Base-by-base conservation (phyloP, 2,329 filamentous ascomycete species). In the Colletotrichum somersetense region DNA sequence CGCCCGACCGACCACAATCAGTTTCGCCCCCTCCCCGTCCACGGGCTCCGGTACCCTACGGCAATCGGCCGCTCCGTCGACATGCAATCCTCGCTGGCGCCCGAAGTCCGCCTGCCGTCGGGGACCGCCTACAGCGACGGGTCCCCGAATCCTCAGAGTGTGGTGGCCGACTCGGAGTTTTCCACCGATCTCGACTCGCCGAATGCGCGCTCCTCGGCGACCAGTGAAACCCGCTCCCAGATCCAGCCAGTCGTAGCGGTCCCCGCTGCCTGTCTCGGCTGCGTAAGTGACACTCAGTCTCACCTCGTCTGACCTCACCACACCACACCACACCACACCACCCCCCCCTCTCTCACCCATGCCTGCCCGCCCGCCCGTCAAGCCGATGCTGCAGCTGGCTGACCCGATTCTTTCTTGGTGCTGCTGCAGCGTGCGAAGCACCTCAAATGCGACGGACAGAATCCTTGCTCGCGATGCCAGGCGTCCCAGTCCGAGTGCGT, bases 361-460 rank as follows among this genome's bases (percentile, higher is more conserved):
- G 30, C 30, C 30, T 5, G 30, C 14, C 57, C 16, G 33, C 38
- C 20, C 46, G 14, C 35, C 18, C 38, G 33, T 59, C 57, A 58
- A 26, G 44, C n/a, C 40, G 58, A 18, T 26, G 8, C 23, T 40
- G 16, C 23, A 38, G 48, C 58, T 72, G 26, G 48, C 53, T 72
- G 50, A 71, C 42, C 64, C 44, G 26, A 53, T 18, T 16, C 35
- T 23, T 8, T 40, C n/a, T 30, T 66, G 40, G 30, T 30, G 30
- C 30, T 67, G 42, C 20, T 18, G 65, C 62, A 90, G 88, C 85
- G 89, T 63, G 83, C 78, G 74, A 90, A 93, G 77, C 93, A 95
- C 80, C 86, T 95, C 61, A 95, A 94, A 79, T 95, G 93, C 79
- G 91, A 95, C 80, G 92, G 92, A 38, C 82, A 85, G 48, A 90